Conservation (phyloP, 2,329 filamentous ascomycete species). For the Cladophialophora chaetospira region DNA sequence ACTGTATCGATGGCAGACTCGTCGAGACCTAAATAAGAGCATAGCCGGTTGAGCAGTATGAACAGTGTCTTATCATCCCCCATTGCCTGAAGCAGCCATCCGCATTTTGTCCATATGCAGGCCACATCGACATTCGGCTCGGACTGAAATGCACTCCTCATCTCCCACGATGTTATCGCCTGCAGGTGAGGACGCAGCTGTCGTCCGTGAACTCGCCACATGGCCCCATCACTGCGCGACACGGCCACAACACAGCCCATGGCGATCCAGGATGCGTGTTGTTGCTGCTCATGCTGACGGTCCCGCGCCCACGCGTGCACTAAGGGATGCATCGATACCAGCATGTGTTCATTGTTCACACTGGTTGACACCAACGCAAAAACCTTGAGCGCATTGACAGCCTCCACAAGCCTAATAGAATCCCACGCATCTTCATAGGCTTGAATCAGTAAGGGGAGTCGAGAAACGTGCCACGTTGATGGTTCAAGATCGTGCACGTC, state of each 20-base stretch:
- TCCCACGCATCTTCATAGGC: constrained; percentile 35
- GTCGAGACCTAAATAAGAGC: neutral
- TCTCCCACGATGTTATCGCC: constrained; percentile 16
- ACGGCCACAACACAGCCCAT: constrained; percentile 26
- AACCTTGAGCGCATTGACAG: constrained; percentile 35
- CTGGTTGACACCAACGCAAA: constrained; percentile 35
- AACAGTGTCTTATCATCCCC: constrained; percentile 8
- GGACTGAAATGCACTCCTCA: constrained; percentile 2
- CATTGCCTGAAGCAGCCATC: neutral
- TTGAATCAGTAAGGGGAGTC: constrained; percentile 28
- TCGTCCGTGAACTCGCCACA: constrained; percentile 14
- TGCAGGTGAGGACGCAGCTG: constrained; percentile 25
- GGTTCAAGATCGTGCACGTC: constrained; percentile 10
- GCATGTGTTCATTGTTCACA: constrained; percentile 15
- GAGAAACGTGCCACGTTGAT: constrained; percentile 25
- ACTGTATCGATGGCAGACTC: neutral
- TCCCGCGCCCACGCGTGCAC: constrained; percentile 41
- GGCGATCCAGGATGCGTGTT: constrained; percentile 32
- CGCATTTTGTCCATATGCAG: constrained; percentile 13
- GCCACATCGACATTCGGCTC: constrained; percentile 2
- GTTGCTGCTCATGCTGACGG: constrained; percentile 30
- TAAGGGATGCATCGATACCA: constrained; percentile 41
- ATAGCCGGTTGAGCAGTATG: neutral
- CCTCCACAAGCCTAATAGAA: constrained; percentile 34
- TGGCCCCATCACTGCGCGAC: neutral